These are phyloP conservation scores for Diplogelasinospora grovesii DNA, from an alignment of 495 filamentous ascomycete species.

Conservation along the genomic window DNA sequence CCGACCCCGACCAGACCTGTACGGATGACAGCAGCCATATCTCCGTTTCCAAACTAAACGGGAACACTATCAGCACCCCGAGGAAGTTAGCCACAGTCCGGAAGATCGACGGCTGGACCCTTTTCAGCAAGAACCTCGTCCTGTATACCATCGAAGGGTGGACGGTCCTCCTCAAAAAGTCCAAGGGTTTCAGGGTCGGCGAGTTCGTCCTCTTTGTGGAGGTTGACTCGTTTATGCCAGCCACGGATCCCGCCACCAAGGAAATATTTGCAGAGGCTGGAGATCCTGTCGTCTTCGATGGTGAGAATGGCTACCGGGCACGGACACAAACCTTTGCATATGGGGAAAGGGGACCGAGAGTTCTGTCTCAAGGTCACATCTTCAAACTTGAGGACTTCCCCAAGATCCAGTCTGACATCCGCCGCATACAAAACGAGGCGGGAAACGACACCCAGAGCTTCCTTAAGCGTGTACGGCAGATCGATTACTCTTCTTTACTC, in stretches of 20 bases:
- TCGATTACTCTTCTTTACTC: conserved; percentile 9
- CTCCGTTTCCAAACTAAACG: too few species aligned
- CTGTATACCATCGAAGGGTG: conserved; percentile 15
- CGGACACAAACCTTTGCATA: neutral
- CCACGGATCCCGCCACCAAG: neutral
- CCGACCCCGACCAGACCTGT: too few species aligned
- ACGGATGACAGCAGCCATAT: too few species aligned
- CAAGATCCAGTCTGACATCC: neutral
- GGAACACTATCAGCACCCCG: too few species aligned
- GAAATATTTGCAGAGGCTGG: conserved; percentile 1
- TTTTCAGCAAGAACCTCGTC: neutral
- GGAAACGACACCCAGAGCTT: neutral
- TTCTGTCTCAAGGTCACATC: conserved; percentile 17
- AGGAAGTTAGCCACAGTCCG: conserved; percentile 14
- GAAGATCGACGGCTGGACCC: neutral
- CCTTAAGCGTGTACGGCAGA: neutral
- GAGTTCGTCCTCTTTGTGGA: conserved; percentile 14
- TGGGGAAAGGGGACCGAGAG: neutral
- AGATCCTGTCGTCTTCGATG: neutral
- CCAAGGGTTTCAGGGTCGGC: neutral
- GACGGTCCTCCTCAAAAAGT: conserved; percentile 10
- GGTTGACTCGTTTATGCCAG: conserved; percentile 17
- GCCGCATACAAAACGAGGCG: neutral
- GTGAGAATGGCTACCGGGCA: conserved; percentile 12
- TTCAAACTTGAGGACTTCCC: conserved; percentile 9